phyloP scores from a whole-genome alignment of 78 protist species.

The Neovahlkampfia damariscottae region DNA sequence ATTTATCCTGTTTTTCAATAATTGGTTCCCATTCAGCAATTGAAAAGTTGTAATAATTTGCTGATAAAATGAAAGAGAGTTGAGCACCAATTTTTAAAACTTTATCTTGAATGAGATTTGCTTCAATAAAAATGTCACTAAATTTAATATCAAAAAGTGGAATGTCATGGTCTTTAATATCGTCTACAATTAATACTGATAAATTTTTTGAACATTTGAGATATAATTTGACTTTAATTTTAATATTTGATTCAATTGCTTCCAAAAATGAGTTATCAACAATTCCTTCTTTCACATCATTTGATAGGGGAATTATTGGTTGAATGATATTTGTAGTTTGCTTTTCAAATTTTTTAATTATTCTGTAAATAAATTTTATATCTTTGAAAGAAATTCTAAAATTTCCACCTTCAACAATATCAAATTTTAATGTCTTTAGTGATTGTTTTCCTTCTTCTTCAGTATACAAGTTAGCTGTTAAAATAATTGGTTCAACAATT shows the following conservation, averaged over 20 bases:
- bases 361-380: too few species aligned
- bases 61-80: neutral
- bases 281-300: too few species aligned
- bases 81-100: neutral
- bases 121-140: neutral
- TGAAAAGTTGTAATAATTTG: neutral
- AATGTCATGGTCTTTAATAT: neutral
- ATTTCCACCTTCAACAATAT: neutral
- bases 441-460: too few species aligned
- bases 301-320: too few species aligned
- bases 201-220: too few species aligned
- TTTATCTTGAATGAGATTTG: neutral
- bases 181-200: neutral
- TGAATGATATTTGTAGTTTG: too few species aligned
- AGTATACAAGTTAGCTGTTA: too few species aligned
- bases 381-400: neutral
- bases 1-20: neutral
- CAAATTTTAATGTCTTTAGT: too few species aligned
- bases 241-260: too few species aligned
- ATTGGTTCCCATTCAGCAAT: slow-evolving; percentile 2
- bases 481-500: neutral
- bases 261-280: too few species aligned
- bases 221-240: too few species aligned
- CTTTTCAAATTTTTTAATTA: too few species aligned
- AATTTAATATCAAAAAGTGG: neutral